Percentiles rank a stretch among this genome's conserved stretches.
These are phyloP conservation scores for Agastache rugosa DNA, from an alignment of 257 asterid species.

Conservation along the genomic window DNA sequence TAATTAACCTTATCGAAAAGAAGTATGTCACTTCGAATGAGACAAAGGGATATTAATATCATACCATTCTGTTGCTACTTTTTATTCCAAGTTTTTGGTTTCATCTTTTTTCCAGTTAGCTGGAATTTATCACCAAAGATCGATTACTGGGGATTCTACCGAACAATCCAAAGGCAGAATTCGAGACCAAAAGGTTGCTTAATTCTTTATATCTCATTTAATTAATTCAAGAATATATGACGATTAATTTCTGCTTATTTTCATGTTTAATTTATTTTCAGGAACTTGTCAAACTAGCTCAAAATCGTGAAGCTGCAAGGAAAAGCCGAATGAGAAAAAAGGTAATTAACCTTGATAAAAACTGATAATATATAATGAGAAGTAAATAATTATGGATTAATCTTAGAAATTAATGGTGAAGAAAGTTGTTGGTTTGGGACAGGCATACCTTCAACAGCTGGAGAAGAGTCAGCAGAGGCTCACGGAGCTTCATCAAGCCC, in stretches of 20 bases:
- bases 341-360: conserved; percentile 35
- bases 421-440: conserved; percentile 17
- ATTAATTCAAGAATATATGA: not conserved
- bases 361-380: not conserved
- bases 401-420: too few relatives aligned
- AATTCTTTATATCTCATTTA: not conserved
- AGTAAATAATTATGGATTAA: too few relatives aligned
- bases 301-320: conserved; percentile 87
- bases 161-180: conserved; percentile 30
- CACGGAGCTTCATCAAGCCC: conserved; percentile 45
- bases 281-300: conserved; percentile 74
- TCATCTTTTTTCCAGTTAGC: conserved; percentile 24
- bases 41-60: too few relatives aligned
- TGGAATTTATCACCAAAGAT: conserved; percentile 17
- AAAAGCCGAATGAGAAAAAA: conserved; percentile 77
- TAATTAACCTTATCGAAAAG: too few relatives aligned
- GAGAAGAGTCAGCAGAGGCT: conserved; percentile 50
- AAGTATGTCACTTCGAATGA: too few relatives aligned
- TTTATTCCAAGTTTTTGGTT: not conserved
- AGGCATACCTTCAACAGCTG: conserved; percentile 51
- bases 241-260: not conserved
- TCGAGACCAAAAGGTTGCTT: conserved; percentile 40
- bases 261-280: conserved; percentile 31
- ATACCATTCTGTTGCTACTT: too few relatives aligned
- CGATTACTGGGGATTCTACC: conserved; percentile 26